Evolutionary conservation across 345 rosid species (phyloP).

Genomic region (Brassica carinata): DNA sequence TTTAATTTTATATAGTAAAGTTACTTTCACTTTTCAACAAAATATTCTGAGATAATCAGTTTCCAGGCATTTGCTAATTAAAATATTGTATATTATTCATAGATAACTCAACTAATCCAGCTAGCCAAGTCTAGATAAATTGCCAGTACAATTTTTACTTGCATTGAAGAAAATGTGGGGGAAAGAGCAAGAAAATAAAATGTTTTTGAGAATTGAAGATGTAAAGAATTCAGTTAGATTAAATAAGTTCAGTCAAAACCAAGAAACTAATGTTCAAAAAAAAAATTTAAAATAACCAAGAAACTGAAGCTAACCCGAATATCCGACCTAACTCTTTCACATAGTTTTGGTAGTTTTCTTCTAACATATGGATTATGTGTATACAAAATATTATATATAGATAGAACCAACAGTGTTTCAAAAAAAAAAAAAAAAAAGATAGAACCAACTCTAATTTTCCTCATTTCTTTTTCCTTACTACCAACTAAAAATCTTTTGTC

Average conservation of each 20-base stretch:
- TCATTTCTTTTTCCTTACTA: neutral
- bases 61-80: conserved; percentile 33
- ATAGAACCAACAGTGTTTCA: neutral
- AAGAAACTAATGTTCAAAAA: too few relatives aligned
- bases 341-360: neutral
- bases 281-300: neutral
- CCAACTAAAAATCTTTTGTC: neutral
- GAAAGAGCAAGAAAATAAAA: neutral
- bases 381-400: neutral
- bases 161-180: neutral
- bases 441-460: neutral
- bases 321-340: neutral
- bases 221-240: neutral
- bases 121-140: conserved; percentile 10
- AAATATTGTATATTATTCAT: conserved; percentile 21
- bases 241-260: neutral
- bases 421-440: neutral
- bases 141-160: conserved; percentile 6
- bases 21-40: conserved; percentile 27
- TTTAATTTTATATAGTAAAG: conserved; percentile 23
- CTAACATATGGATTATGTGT: neutral
- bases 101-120: conserved; percentile 31
- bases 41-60: conserved; percentile 29
- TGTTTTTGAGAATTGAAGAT: neutral
- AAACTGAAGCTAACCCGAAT: neutral